Conservation (phyloP, 805 yeast species). For the Teunomyces gatunensis region DNA sequence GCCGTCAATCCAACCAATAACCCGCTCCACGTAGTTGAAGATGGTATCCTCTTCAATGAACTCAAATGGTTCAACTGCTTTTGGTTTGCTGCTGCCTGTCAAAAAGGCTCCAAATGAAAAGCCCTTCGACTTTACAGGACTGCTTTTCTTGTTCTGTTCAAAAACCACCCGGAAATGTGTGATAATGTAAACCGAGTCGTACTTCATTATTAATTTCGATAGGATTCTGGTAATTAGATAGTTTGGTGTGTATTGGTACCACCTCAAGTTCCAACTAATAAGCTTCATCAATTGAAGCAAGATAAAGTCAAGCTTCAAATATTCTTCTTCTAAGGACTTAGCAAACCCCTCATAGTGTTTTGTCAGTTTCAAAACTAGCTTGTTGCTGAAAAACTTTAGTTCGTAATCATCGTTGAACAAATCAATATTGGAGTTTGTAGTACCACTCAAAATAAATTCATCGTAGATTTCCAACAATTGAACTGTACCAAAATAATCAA, state of each 20-base stretch:
- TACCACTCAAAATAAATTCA: constrained; percentile 38
- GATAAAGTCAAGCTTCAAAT: constrained; percentile 32
- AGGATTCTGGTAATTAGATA: constrained; percentile 42
- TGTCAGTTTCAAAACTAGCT: constrained; percentile 28
- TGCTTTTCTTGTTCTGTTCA: constrained; percentile 23
- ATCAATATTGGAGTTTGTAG: constrained; percentile 30
- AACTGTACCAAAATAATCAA: constrained; percentile 58
- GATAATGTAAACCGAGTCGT: constrained; percentile 40
- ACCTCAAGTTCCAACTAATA: constrained; percentile 62
- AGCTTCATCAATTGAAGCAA: constrained; percentile 39
- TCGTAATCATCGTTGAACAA: constrained; percentile 27
- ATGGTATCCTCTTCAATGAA: constrained; percentile 33
- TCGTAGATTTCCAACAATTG: constrained; percentile 49
- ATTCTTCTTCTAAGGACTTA: constrained; percentile 24
- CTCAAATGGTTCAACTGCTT: constrained; percentile 15
- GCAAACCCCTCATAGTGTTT: constrained; percentile 19
- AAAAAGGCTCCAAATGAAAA: constrained; percentile 6
- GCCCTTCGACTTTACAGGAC: constrained; percentile 10
- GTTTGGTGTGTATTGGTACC: constrained; percentile 56
- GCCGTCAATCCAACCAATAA: constrained; percentile 31
- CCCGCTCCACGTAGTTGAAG: constrained; percentile 26
- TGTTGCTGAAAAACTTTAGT: constrained; percentile 27
- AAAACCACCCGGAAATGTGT: constrained; percentile 40
- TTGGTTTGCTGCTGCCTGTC: constrained; percentile 6
- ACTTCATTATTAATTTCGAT: constrained; percentile 38